Evolutionary conservation across 352 stramenopile species (phyloP).

Genomic region (Globisporangium megalacanthum): DNA sequence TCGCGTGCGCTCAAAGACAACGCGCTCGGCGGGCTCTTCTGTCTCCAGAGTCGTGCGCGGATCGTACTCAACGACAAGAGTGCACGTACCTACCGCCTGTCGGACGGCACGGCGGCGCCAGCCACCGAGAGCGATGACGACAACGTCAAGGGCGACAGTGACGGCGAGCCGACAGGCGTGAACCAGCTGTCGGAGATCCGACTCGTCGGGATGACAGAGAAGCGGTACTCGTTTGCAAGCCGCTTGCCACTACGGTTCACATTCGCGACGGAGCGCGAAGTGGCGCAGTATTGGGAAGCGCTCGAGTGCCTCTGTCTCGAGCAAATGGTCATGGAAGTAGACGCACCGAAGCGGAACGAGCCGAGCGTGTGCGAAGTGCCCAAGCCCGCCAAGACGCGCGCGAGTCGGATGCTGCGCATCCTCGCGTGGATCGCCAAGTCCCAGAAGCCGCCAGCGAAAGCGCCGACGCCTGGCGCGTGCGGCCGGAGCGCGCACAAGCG

Average conservation of each 20-base stretch:
- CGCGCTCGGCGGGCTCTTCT: conserved; percentile 61
- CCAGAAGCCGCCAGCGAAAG: conserved; percentile 28
- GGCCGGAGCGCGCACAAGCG: background rate
- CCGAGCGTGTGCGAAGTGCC: conserved; percentile 53
- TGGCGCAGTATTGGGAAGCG: conserved; percentile 72
- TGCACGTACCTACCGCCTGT: background rate
- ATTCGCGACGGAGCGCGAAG: conserved; percentile 30
- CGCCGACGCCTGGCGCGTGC: background rate
- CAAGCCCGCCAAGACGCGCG: conserved; percentile 52
- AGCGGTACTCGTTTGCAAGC: conserved; percentile 62
- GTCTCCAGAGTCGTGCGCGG: conserved; percentile 35
- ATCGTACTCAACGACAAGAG: conserved; percentile 46
- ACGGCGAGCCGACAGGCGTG: conserved; percentile 7
- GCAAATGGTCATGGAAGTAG: conserved; percentile 75
- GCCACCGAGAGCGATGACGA: background rate
- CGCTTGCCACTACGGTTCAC: conserved; percentile 51
- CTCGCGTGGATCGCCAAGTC: conserved; percentile 71
- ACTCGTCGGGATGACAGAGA: conserved; percentile 58
- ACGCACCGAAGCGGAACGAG: conserved; percentile 43
- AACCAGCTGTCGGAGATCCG: conserved; percentile 30
- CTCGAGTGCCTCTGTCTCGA: conserved; percentile 77
- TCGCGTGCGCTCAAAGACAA: conserved; percentile 70
- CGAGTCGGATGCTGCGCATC: conserved; percentile 60
- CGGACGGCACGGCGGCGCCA: background rate
- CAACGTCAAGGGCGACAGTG: background rate